Conservation (phyloP, 441 rosid species). For the Pelargonium fulgidum region DNA sequence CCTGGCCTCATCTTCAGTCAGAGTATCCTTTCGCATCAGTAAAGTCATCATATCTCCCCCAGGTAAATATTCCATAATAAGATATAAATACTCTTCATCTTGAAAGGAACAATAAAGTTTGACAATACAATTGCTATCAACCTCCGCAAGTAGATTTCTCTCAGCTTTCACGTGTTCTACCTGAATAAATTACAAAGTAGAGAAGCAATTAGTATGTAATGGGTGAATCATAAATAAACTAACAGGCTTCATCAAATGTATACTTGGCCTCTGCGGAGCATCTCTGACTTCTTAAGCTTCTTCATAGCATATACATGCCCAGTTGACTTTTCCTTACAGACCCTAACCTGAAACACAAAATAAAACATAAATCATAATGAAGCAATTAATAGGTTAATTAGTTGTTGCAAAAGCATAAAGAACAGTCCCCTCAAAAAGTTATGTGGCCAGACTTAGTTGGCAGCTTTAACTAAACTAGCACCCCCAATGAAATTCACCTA, state of each 20-base stretch:
- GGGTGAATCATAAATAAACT: neutral
- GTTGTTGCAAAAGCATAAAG: neutral
- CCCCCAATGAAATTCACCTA: too few species aligned
- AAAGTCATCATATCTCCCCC: slow-evolving; percentile 30
- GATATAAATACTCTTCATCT: slow-evolving; percentile 22
- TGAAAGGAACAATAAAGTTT: slow-evolving; percentile 28
- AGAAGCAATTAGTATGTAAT: neutral
- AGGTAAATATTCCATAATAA: slow-evolving; percentile 27
- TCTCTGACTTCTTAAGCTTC: slow-evolving; percentile 25
- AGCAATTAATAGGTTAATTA: neutral
- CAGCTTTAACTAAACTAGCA: too few species aligned
- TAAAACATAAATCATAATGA: neutral
- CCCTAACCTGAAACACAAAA: slow-evolving; percentile 20
- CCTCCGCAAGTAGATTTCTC: slow-evolving; percentile 28
- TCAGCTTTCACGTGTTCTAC: slow-evolving; percentile 29
- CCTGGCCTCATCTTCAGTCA: slow-evolving; percentile 24
- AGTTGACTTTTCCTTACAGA: slow-evolving; percentile 22
- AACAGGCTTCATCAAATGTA: neutral
- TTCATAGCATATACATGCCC: slow-evolving; percentile 26
- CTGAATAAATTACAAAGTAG: slow-evolving; percentile 11
- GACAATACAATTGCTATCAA: slow-evolving; percentile 25
- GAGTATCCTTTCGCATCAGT: slow-evolving; percentile 28
- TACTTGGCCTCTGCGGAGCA: slow-evolving; percentile 30
- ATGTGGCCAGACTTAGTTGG: too few species aligned
- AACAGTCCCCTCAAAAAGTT: too few species aligned